phyloP scores from a whole-genome alignment of 2,329 filamentous ascomycete species.

The Cladophialophora carrionii region DNA sequence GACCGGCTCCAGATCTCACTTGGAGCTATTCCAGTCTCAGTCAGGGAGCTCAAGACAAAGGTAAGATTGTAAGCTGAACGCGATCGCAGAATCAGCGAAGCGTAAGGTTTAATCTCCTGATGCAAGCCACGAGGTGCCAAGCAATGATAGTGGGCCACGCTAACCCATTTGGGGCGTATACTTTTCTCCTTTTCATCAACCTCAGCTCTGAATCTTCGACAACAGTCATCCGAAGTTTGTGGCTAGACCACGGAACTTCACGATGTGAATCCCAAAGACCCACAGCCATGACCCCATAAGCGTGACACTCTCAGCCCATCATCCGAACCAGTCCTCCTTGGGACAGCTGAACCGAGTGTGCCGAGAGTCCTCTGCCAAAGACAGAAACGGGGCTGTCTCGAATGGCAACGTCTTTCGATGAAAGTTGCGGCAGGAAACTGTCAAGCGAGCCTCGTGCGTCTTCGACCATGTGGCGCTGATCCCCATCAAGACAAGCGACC shows the following conservation, averaged over 20 bases:
- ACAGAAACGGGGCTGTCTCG: not conserved
- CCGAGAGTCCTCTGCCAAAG: slow-evolving; percentile 2
- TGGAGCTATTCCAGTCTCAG: slow-evolving; percentile 1
- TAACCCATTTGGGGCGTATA: slow-evolving; percentile 5
- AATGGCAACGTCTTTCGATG: not conserved
- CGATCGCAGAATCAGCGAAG: not conserved
- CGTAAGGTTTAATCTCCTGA: slow-evolving; percentile 15
- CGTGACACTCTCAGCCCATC: not conserved
- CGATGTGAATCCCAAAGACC: not conserved
- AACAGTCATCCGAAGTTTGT: slow-evolving; percentile 5
- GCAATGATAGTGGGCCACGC: slow-evolving; percentile 11
- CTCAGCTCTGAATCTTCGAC: slow-evolving; percentile 6
- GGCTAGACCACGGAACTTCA: slow-evolving; percentile 12
- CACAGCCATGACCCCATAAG: slow-evolving; percentile 3
- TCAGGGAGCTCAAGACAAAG: slow-evolving; percentile 6
- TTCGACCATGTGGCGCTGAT: slow-evolving; percentile 19
- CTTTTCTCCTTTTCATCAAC: slow-evolving; percentile 22
- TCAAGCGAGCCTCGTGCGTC: slow-evolving; percentile 10
- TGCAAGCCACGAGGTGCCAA: slow-evolving; percentile 15
- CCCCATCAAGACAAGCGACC: slow-evolving; percentile 6
- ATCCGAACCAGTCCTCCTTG: not conserved
- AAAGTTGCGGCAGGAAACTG: not conserved
- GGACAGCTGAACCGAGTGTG: not conserved
- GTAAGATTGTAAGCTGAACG: not conserved
- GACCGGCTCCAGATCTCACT: not conserved